Conservation (phyloP, 345 rosid genomes). For the Hypericum perforatum region DNA sequence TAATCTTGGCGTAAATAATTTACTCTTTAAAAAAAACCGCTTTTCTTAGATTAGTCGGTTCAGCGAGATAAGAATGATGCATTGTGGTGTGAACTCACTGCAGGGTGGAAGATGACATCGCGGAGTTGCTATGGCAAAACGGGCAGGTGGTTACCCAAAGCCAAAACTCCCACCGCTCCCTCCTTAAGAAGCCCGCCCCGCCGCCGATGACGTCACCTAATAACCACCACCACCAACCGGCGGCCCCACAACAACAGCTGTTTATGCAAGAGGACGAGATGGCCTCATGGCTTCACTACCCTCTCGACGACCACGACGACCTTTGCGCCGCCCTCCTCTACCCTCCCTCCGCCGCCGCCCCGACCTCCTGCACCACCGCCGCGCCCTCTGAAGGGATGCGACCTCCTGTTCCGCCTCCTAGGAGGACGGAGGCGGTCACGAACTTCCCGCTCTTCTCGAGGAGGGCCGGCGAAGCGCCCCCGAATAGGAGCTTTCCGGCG, state of each 20-base stretch:
- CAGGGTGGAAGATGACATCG: conserved; percentile 56
- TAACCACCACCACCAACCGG: conserved; percentile 2
- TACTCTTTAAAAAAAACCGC: too few species aligned
- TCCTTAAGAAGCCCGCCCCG: conserved; percentile 28
- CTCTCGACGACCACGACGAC: conserved; percentile 27
- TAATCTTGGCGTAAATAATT: too few species aligned
- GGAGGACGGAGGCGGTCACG: conserved; percentile 27
- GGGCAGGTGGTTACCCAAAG: conserved; percentile 72
- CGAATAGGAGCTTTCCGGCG: conserved; percentile 41
- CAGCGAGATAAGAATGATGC: background rate
- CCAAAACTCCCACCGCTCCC: conserved; percentile 37
- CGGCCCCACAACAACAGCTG: conserved; percentile 40
- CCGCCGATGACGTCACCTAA: conserved; percentile 23
- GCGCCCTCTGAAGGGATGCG: too few species aligned
- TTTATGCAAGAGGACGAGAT: conserved; percentile 11
- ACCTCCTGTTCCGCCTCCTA: conserved; percentile 41
- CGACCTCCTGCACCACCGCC: conserved; percentile 11
- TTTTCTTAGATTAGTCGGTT: background rate
- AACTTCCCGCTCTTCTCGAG: conserved; percentile 50
- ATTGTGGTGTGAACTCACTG: background rate
- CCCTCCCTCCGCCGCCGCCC: conserved; percentile 14
- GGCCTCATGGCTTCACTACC: too few species aligned
- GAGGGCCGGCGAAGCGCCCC: conserved; percentile 10
- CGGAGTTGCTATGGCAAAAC: conserved; percentile 93
- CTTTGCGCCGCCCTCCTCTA: conserved; percentile 55